Base-by-base conservation (phyloP, 768 basidiomycete genomes). In the Rhizopogon roseolus region DNA sequence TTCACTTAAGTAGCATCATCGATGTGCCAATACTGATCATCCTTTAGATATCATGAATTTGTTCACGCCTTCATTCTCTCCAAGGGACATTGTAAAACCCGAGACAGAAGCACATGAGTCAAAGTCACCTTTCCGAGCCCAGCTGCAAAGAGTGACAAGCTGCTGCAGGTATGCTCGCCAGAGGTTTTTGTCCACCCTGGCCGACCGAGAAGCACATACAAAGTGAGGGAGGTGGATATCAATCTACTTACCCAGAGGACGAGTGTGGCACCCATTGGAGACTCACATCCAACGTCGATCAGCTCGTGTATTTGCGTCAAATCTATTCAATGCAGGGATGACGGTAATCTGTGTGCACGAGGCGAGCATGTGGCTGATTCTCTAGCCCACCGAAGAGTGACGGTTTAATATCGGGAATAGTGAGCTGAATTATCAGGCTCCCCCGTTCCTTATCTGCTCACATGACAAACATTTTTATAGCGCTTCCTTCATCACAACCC, bases 251-350 rank as follows among this genome's bases (percentile, higher is more conserved):
- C 60, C 28, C 62, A 67, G 64, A 65, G 57, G 73, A 76, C 52
- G 60, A 71, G 17, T 62, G 64, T 36, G 60, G 50, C 3, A 63
- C 74, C 2, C 58, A 60, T 29, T 64, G 1, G 73, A 70, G 29
- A 62, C 60, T 17, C 73, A 75, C 56, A 54, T 77, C 50, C 75
- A 76, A 54, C 69, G 53, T 76, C 50, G 75, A 76, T 54, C 70
- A 70, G 55, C 58, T 73, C 49, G 71, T 76, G 41, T 68, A 66
- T 48, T 46, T 54, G 40, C 57, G 66, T 46, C 69, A 71, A 45
- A 66, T 41, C 38, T 13, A 9, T 40, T 62, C 19, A 59, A 58
- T 1, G 22, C 3, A 52, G 53, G 34, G 65, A 67, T 37, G 54
- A 65, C 39, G 28, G 60, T 63, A 39, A 74, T 73, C 41, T 73